A percentile compares a stretch with the other conserved stretches of the same genome.
Evolutionary conservation across 2,329 filamentous ascomycete species (phyloP).

Genomic region (Aureobasidium mangrovei): DNA sequence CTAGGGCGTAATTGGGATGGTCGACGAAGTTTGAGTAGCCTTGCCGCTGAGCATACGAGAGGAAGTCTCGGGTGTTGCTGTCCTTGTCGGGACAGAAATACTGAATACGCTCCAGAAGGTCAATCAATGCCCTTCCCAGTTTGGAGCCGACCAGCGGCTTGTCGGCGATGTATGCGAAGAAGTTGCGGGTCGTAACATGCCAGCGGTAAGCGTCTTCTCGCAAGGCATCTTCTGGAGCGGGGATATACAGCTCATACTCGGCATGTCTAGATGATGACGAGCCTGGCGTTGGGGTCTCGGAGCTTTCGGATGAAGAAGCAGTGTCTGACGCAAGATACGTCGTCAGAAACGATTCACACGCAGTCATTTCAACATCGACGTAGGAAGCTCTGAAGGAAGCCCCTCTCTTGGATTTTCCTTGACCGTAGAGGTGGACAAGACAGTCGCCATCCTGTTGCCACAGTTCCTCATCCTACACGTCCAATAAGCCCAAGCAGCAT

Average conservation of each 20-base stretch:
- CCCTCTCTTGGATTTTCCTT: slow-evolving; percentile 54
- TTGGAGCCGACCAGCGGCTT: slow-evolving; percentile 59
- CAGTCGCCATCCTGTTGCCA: slow-evolving; percentile 63
- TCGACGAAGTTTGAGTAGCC: slow-evolving; percentile 61
- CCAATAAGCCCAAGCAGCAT: background rate
- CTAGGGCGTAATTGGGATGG: slow-evolving; percentile 59
- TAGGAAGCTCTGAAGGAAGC: slow-evolving; percentile 61
- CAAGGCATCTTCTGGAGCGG: slow-evolving; percentile 48
- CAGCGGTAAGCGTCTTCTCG: slow-evolving; percentile 50
- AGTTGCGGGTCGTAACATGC: slow-evolving; percentile 63
- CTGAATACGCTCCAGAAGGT: slow-evolving; percentile 56
- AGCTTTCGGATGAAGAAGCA: slow-evolving; percentile 6
- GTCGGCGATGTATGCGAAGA: slow-evolving; percentile 62
- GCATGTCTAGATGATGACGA: slow-evolving; percentile 4
- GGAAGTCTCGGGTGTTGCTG: slow-evolving; percentile 15
- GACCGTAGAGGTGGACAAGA: slow-evolving; percentile 58
- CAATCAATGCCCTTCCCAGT: slow-evolving; percentile 55
- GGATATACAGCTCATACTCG: slow-evolving; percentile 56
- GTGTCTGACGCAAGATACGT: slow-evolving; percentile 26
- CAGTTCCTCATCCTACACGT: slow-evolving; percentile 57
- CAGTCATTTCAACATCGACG: slow-evolving; percentile 45
- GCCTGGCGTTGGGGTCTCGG: slow-evolving; percentile 20
- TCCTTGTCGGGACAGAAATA: slow-evolving; percentile 20
- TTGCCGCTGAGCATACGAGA: slow-evolving; percentile 55
- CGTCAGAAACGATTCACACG: slow-evolving; percentile 54